phyloP scores from a whole-genome alignment of 352 stramenopile species.

The Globisporangium nodosum region DNA sequence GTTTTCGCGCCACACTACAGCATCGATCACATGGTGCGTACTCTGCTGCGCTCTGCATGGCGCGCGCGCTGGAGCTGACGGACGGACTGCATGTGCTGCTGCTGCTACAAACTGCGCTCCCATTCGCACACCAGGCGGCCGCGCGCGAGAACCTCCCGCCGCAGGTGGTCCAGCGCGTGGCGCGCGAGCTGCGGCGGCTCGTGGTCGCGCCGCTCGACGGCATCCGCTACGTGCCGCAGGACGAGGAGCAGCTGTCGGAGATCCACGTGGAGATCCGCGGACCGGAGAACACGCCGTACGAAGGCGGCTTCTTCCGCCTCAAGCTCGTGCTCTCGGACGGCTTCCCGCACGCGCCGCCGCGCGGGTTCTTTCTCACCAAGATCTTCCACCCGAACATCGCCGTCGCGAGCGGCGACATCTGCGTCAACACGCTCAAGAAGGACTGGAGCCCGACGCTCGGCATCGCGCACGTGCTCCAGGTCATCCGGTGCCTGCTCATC shows the following conservation, averaged over 20 bases:
- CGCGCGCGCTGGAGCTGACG: neutral
- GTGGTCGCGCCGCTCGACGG: conserved; percentile 87
- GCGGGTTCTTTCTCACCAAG: conserved; percentile 97
- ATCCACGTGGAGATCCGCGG: conserved; percentile 96
- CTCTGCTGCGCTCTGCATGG: too few relatives aligned
- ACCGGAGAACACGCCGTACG: conserved; percentile 96
- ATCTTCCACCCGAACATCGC: conserved; percentile 99
- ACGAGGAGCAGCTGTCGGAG: conserved; percentile 87
- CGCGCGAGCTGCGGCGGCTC: conserved; percentile 90
- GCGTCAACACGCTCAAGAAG: conserved; percentile 99
- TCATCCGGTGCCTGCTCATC: conserved; percentile 99
- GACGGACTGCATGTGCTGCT: neutral
- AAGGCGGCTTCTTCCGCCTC: conserved; percentile 94
- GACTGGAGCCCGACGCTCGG: conserved; percentile 95
- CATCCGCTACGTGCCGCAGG: conserved; percentile 90
- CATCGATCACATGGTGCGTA: too few relatives aligned
- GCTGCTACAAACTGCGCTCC: neutral
- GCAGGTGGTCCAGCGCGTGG: conserved; percentile 90
- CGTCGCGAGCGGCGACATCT: conserved; percentile 94
- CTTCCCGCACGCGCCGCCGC: conserved; percentile 81
- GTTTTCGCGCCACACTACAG: too few relatives aligned
- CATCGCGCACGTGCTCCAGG: conserved; percentile 95
- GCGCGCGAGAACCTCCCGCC: conserved; percentile 69
- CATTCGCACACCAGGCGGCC: conserved; percentile 13
- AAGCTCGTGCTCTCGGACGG: conserved; percentile 92